Percentiles rank a stretch among this genome's conserved stretches.
phyloP scores from a whole-genome alignment of 2,329 filamentous ascomycete genomes.

The Paecilomyces fulvus region DNA sequence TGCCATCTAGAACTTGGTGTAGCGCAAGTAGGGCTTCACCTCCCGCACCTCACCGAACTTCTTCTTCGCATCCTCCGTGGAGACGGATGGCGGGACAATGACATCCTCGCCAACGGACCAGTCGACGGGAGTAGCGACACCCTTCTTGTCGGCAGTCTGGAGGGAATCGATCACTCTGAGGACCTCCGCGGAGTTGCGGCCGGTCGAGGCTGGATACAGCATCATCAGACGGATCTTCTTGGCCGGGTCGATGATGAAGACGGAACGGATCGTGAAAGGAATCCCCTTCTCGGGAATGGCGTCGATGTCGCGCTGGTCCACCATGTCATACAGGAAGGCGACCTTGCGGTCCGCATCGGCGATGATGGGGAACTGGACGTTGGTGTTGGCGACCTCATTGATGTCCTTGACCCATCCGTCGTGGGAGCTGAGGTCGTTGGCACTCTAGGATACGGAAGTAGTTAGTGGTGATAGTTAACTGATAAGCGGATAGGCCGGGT shows the following conservation, averaged over 20 bases:
- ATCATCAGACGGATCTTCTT: conserved; percentile 92
- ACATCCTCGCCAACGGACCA: conserved; percentile 86
- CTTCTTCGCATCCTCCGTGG: conserved; percentile 75
- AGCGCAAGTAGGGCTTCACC: conserved; percentile 45
- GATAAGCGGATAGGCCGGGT: not conserved
- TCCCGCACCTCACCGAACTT: conserved; percentile 68
- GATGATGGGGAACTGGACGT: conserved; percentile 69
- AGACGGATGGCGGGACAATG: conserved; percentile 77
- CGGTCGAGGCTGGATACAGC: conserved; percentile 84
- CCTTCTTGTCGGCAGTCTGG: conserved; percentile 79
- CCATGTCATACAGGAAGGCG: conserved; percentile 70
- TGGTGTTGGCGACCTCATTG: conserved; percentile 64
- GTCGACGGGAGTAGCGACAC: conserved; percentile 80
- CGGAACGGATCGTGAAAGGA: conserved; percentile 87
- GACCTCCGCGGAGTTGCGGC: conserved; percentile 72
- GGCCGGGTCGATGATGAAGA: conserved; percentile 88
- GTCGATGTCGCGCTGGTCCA: conserved; percentile 72
- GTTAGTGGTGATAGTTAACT: not conserved
- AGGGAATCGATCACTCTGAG: conserved; percentile 71
- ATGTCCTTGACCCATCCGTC: conserved; percentile 87
- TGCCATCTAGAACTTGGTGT: not conserved
- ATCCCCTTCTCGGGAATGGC: conserved; percentile 73
- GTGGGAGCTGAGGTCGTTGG: conserved; percentile 79
- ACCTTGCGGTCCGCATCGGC: conserved; percentile 72
- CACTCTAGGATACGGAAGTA: conserved; percentile 39